Base-by-base conservation (phyloP, 768 basidiomycete species). In the Leccinellum rugosiceps region DNA sequence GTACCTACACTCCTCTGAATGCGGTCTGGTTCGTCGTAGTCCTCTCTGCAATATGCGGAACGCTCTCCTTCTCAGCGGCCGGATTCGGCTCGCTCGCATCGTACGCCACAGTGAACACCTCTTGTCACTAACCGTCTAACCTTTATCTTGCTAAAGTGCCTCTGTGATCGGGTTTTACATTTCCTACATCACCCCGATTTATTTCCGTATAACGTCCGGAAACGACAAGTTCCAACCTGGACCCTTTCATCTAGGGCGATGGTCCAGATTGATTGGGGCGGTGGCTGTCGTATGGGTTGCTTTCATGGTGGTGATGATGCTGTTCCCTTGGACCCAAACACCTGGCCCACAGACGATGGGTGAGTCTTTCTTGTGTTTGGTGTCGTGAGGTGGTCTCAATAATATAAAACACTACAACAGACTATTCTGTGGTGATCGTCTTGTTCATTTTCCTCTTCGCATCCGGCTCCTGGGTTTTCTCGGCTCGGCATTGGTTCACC, bases 131-230 rank as follows among this genome's bases (percentile, higher is more conserved):
- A 11, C 19, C n/a, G 38, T 41, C 38, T 41, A 11, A 41, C 0
- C 11, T 41, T 41, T 41, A 41, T 19, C 8, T 45, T 28, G 2
- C 19, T 38, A 1, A 41, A 73, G 71, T 41, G 66, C 69, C 10
- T 65, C 72, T 2, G 72, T 75, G 1, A 70, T 72, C 19, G 72
- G 76, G 9, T 51, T 76, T 3, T 73, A 76, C 53, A 63, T 74
- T 10, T 76, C 76, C 9, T 76, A 76, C 43, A 66, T 65, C n/a
- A 72, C 72, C 15, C 75, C 76, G 0, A 73, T 76, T n/a, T 71
- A 72, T 48, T 62, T 70, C 23, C 74, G 74, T 21, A 68, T 75
- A 19, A 76, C 72, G 4, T 67, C 65, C 32, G 74, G 73, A 6
- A 61, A 67, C 26, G 56, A 65, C n/a, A 68, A 67, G 28, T 65